A percentile compares a stretch with the other conserved stretches of the same genome.
These are phyloP conservation scores for Mycena leptocephala DNA, from an alignment of 768 basidiomycete genomes.

Conservation along the genomic window DNA sequence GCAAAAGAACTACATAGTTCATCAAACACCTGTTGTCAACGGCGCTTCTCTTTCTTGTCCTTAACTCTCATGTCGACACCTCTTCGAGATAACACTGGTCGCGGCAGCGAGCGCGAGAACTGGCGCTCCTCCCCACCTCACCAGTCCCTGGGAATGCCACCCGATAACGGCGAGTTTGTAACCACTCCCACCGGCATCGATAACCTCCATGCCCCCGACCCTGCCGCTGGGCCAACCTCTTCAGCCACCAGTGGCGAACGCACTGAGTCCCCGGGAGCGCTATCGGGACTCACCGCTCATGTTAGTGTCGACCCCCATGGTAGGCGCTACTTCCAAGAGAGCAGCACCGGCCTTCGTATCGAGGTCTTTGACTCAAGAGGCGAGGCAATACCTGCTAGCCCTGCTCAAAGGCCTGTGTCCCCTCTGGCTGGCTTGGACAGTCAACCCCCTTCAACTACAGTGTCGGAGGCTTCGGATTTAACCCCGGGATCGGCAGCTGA, in stretches of 20 bases:
- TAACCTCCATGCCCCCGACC: not conserved
- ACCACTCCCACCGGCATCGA: not conserved
- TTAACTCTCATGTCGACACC: not conserved
- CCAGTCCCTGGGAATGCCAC: too few species aligned
- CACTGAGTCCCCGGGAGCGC: not conserved
- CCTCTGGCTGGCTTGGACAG: too few species aligned
- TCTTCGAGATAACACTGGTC: not conserved
- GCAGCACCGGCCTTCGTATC: not conserved
- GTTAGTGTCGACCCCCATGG: not conserved
- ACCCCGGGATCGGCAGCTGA: too few species aligned
- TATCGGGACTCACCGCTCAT: not conserved
- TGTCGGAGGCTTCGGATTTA: too few species aligned
- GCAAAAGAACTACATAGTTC: not conserved
- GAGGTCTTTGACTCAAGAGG: not conserved
- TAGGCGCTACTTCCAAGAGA: not conserved
- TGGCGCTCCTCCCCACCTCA: not conserved
- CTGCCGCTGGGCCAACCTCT: not conserved
- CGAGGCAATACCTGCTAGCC: not conserved
- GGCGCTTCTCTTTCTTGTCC: not conserved
- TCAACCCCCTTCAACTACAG: too few species aligned
- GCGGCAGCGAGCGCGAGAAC: not conserved
- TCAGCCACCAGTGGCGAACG: not conserved
- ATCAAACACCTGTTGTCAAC: not conserved
- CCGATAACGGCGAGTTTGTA: not conserved
- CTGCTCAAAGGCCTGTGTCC: too few species aligned